Evolutionary conservation across 768 basidiomycete species (phyloP).

Genomic region (Crepidotus variabilis): DNA sequence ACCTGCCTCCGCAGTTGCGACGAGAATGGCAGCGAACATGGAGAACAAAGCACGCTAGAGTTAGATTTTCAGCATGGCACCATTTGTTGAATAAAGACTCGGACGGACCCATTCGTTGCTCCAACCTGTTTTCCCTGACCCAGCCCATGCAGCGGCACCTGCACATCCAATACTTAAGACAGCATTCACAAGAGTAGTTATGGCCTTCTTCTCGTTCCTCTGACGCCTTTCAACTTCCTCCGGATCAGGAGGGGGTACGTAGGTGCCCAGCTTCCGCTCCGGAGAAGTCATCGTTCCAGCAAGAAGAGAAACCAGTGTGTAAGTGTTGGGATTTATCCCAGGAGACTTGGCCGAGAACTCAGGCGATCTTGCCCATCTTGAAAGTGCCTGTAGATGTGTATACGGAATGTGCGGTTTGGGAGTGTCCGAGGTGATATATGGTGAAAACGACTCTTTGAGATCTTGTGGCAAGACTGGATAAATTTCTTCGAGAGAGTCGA

Average conservation of each 20-base stretch:
- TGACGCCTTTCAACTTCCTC: slow-evolving; percentile 43
- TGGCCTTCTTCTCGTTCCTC: slow-evolving; percentile 56
- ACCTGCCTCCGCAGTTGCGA: slow-evolving; percentile 66
- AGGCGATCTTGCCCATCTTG: slow-evolving; percentile 62
- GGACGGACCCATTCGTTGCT: slow-evolving; percentile 70
- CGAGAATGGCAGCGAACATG: slow-evolving; percentile 55
- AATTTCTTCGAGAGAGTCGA: slow-evolving; percentile 44
- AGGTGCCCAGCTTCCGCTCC: slow-evolving; percentile 60
- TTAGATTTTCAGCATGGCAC: slow-evolving; percentile 5
- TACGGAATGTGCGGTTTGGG: slow-evolving; percentile 56
- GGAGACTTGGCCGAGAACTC: slow-evolving; percentile 14
- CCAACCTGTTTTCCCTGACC: slow-evolving; percentile 60
- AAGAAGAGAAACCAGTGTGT: slow-evolving; percentile 70
- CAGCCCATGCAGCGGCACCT: slow-evolving; percentile 72
- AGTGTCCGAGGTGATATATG: slow-evolving; percentile 31
- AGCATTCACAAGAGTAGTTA: slow-evolving; percentile 69
- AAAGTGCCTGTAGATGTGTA: slow-evolving; percentile 50
- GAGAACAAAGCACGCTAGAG: slow-evolving; percentile 58
- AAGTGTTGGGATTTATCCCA: slow-evolving; percentile 48
- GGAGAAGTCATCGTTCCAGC: slow-evolving; percentile 80
- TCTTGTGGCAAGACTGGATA: slow-evolving; percentile 40
- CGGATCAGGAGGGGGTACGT: slow-evolving; percentile 41
- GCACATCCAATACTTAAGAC: slow-evolving; percentile 65
- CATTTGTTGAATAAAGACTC: neutral
- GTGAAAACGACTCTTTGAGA: slow-evolving; percentile 36